Evolutionary conservation across 2,329 filamentous ascomycete genomes (phyloP).

Genomic region (Fusarium buharicum): DNA sequence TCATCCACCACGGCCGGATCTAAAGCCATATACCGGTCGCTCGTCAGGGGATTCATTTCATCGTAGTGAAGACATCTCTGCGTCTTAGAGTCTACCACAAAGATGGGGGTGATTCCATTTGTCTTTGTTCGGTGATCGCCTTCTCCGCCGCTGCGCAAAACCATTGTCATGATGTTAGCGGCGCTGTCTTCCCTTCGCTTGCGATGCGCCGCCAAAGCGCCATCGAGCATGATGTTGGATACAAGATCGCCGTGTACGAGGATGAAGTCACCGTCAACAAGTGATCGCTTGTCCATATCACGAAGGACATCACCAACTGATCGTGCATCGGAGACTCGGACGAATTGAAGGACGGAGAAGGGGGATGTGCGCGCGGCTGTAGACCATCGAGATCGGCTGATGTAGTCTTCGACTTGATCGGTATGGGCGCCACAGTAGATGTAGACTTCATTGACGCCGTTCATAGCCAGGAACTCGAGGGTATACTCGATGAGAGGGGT

Average conservation of each 20-base stretch:
- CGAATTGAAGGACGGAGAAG: constrained; percentile 83
- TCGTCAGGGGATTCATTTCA: constrained; percentile 78
- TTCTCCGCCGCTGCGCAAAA: constrained; percentile 80
- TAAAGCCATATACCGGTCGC: constrained; percentile 73
- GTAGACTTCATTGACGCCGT: constrained; percentile 93
- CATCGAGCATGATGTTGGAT: constrained; percentile 86
- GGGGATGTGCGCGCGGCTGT: constrained; percentile 66
- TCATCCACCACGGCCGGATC: constrained; percentile 82
- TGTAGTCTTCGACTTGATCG: constrained; percentile 86
- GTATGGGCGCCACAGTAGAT: constrained; percentile 91
- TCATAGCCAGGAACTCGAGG: constrained; percentile 93
- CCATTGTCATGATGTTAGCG: constrained; percentile 97
- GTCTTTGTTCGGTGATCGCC: constrained; percentile 79
- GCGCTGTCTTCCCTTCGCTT: constrained; percentile 84
- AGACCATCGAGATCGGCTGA: constrained; percentile 80
- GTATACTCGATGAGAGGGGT: constrained; percentile 97
- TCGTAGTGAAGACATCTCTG: constrained; percentile 93
- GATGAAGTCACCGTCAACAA: constrained; percentile 91
- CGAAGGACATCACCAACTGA: constrained; percentile 95
- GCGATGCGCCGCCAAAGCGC: constrained; percentile 80
- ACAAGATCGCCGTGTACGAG: constrained; percentile 93
- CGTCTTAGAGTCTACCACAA: constrained; percentile 83
- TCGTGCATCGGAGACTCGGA: constrained; percentile 83
- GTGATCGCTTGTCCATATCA: constrained; percentile 85
- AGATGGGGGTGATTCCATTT: constrained; percentile 80